phyloP scores from a whole-genome alignment of 2,329 filamentous ascomycete genomes.

The Pseudomassariella vexata region DNA sequence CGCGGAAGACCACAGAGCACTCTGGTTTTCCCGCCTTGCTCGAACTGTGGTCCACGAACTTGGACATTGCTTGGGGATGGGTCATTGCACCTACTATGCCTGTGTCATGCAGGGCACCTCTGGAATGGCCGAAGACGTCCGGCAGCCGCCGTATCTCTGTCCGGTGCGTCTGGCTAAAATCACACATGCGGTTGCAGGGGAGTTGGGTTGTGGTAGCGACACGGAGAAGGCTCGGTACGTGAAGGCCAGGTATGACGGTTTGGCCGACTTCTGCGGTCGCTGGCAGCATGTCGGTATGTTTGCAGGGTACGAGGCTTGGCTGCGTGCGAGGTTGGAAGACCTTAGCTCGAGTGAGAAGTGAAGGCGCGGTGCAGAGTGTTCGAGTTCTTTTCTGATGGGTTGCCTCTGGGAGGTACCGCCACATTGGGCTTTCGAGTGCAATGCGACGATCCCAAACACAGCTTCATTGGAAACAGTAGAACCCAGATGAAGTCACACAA shows the following conservation, averaged over 20 bases:
- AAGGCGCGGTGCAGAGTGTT: too few species aligned
- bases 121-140: conserved; percentile 49
- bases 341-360: too few species aligned
- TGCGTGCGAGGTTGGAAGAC: conserved; percentile 21
- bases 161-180: conserved; percentile 54
- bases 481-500: too few species aligned
- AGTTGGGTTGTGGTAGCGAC: conserved; percentile 12
- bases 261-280: conserved; percentile 35
- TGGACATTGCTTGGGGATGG: conserved; percentile 62
- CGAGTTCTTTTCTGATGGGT: too few species aligned
- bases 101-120: conserved; percentile 60
- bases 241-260: conserved; percentile 29
- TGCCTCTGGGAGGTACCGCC: too few species aligned
- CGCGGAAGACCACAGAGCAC: conserved; percentile 22
- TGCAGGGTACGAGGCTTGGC: conserved; percentile 38
- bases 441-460: too few species aligned
- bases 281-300: conserved; percentile 38
- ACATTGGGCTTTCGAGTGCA: too few species aligned
- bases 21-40: conserved; percentile 54
- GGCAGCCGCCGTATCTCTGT: conserved; percentile 60
- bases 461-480: too few species aligned
- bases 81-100: conserved; percentile 60
- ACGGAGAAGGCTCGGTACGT: conserved; percentile 15
- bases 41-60: conserved; percentile 60
- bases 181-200: conserved; percentile 21